Conservation (phyloP, 345 rosid genomes). For the Pugionium cornutum region DNA sequence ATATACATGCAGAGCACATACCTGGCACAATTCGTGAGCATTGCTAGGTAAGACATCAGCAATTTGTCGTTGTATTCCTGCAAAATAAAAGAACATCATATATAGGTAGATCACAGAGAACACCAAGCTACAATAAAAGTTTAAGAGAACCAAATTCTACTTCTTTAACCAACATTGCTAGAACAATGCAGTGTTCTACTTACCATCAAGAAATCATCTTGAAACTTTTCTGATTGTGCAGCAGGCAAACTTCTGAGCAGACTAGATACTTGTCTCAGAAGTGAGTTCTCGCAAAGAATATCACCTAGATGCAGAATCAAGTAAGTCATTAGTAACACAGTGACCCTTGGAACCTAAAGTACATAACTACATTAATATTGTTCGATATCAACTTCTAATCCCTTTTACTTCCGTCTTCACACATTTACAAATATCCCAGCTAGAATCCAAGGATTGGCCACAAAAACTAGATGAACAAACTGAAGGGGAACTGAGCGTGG, state of each 20-base stretch:
- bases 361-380: neutral
- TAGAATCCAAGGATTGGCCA: conserved; percentile 7
- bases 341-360: neutral
- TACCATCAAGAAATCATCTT: conserved; percentile 94
- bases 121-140: neutral
- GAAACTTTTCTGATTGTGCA: conserved; percentile 86
- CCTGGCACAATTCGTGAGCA: conserved; percentile 95
- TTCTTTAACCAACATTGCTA: neutral
- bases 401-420: neutral
- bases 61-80: conserved; percentile 95
- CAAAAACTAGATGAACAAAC: neutral
- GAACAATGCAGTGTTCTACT: conserved; percentile 31
- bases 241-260: conserved; percentile 93
- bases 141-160: neutral
- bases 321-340: conserved; percentile 15
- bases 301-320: conserved; percentile 61
- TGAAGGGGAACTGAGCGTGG: neutral
- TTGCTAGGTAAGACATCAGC: conserved; percentile 83
- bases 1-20: conserved; percentile 31
- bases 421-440: neutral
- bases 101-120: neutral
- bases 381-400: conserved; percentile 13
- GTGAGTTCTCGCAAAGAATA: conserved; percentile 87
- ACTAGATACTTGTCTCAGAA: conserved; percentile 89
- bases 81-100: conserved; percentile 19